Evolutionary conservation across 2,329 filamentous ascomycete genomes (phyloP), one percentile per base, ranked within the genome.

Genomic region (Aspergillus pseudoglaucus): DNA sequence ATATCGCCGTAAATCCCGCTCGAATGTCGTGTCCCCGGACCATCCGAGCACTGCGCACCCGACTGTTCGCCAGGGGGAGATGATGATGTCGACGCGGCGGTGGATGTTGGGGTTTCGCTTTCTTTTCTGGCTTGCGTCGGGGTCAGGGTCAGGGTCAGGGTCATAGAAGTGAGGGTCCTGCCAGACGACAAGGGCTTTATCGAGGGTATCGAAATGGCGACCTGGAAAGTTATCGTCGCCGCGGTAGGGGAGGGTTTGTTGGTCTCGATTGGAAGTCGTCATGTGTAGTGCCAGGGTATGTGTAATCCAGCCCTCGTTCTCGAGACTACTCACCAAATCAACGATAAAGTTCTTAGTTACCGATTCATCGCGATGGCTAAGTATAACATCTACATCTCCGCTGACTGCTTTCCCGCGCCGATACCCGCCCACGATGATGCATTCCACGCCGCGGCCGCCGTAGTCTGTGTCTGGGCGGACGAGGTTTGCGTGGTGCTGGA

Each of bases 101-200:
- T 95, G 91, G 1, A 79, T 77, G 56, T 89, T 88, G 0, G 82
- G 78, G 51, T 90, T 90, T 59, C 79, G 55, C 48, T 53, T 57
- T n/a, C 23, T 38, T 42, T 5, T 22, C 2, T 23, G 44, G 52
- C 48, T 23, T n/a, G n/a, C n/a, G n/a, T n/a, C 42, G 8, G 71
- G 18, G 56, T 62, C 9, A 66, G 55, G 43, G 71, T 71, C 42
- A 9, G 71, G 18, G 56, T 62, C 9, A 66, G 55, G 43, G 71
- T 71, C 12, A 49, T 64, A 63, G 55, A 72, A 78, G 4, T 66
- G 44, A 0, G 84, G 84, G 59, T 90, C 76, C 62, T 95, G 88
- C 91, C 91, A 97, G 0, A 96, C 89, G 1, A 96, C 86, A 45
- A 97, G 72, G 0, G 90, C 90, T 66, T 96, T 96, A 66, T 97